phyloP scores from a whole-genome alignment of 2,329 filamentous ascomycete genomes.

The Fusarium sp. region DNA sequence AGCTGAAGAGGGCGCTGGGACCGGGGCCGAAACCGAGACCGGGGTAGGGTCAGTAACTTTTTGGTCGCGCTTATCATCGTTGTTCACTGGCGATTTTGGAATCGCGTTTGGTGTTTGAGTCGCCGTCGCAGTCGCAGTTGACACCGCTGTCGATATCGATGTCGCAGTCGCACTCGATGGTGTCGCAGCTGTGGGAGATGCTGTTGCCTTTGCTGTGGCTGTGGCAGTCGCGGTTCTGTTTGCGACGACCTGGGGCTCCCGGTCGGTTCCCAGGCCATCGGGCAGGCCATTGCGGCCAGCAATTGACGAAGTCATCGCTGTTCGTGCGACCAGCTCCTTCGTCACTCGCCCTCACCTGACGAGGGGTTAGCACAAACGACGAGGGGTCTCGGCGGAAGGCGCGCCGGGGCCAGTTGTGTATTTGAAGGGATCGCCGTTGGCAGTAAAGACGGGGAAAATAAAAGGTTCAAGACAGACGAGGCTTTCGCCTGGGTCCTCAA shows the following conservation, averaged over 20 bases:
- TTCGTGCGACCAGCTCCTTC: constrained; percentile 66
- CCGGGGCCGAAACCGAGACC: not conserved
- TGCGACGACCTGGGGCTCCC: constrained; percentile 41
- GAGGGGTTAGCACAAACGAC: constrained; percentile 35
- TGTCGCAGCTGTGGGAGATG: constrained; percentile 13
- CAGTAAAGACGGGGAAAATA: constrained; percentile 42
- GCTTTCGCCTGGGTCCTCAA: constrained; percentile 45
- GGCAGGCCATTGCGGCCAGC: constrained; percentile 52
- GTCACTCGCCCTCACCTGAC: constrained; percentile 52
- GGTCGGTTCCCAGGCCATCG: constrained; percentile 37
- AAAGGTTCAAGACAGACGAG: constrained; percentile 45
- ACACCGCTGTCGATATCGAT: constrained; percentile 18
- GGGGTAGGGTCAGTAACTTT: constrained; percentile 21
- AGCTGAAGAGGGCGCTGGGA: constrained; percentile 1
- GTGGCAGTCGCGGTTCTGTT: constrained; percentile 24
- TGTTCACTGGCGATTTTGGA: constrained; percentile 25
- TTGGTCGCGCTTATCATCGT: constrained; percentile 27
- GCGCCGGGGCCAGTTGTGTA: constrained; percentile 30
- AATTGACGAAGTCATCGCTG: constrained; percentile 72
- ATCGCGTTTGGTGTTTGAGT: constrained; percentile 19
- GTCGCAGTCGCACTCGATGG: constrained; percentile 25
- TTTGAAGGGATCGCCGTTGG: constrained; percentile 35
- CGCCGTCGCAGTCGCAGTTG: constrained; percentile 22
- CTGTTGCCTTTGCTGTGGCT: constrained; percentile 13
- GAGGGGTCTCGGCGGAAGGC: constrained; percentile 35